Conservation (phyloP, 352 stramenopile species). For the Phytophthora melonis region DNA sequence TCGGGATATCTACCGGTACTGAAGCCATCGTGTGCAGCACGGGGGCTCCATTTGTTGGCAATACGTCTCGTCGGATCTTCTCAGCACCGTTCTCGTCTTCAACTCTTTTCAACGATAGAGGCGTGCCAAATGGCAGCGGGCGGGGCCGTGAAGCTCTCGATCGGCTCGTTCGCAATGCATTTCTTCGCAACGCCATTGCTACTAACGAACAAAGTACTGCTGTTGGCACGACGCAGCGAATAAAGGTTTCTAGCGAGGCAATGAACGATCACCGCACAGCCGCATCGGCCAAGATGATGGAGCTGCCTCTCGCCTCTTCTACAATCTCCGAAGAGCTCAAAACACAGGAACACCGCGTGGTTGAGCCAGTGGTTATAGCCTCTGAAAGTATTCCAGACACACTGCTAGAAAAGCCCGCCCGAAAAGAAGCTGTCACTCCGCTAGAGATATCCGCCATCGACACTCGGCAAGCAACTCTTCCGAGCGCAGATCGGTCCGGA, state of each 20-base stretch:
- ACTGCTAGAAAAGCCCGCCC: constrained; percentile 6
- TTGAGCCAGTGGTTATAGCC: constrained; percentile 1
- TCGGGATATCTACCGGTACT: constrained; percentile 22
- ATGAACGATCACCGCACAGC: not conserved
- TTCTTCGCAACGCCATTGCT: constrained; percentile 48
- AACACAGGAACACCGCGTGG: constrained; percentile 2
- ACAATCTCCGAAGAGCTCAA: constrained; percentile 4
- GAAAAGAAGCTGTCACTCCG: not conserved
- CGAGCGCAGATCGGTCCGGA: constrained; percentile 7
- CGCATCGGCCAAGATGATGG: not conserved
- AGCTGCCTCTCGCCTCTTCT: constrained; percentile 4
- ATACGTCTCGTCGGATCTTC: constrained; percentile 34
- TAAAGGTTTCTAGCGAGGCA: not conserved
- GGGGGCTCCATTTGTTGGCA: constrained; percentile 30
- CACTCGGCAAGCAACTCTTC: constrained; percentile 28
- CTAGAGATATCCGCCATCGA: constrained; percentile 21
- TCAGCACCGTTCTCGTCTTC: constrained; percentile 38
- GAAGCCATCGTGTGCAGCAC: constrained; percentile 35
- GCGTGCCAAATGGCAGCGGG: constrained; percentile 48
- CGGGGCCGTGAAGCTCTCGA: constrained; percentile 66
- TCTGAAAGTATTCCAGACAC: constrained; percentile 1
- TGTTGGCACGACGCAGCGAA: not conserved
- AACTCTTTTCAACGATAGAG: constrained; percentile 58
- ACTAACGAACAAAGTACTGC: constrained; percentile 22
- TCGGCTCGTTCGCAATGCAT: constrained; percentile 60